Base-by-base conservation (phyloP, 176 grass and related monocot genomes). In the Rhynchospora breviuscula region DNA sequence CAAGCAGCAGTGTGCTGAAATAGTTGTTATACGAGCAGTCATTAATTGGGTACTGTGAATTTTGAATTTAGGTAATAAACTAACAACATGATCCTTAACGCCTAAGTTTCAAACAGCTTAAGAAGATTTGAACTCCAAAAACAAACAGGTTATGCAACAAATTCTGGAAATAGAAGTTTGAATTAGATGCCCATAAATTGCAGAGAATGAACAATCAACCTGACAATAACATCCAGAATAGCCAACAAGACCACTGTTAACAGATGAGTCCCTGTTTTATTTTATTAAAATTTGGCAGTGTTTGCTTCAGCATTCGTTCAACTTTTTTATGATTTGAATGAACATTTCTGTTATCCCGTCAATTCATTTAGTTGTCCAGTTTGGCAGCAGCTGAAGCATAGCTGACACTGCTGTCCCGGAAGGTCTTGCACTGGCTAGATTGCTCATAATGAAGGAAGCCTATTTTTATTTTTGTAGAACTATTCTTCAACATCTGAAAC, bases 401-500 rank as follows among this genome's bases (percentile, higher is more conserved):
- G 69, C 91, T 91, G 35, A 98, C 93, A 31, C 93, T 95, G 89
- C 93, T 95, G 59, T 98, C 96, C 48, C 83, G 84, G 19, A 84
- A 71, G 84, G 15, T 91, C 80, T 93, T 93, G 88, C 96, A 98
- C 60, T 95, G 93, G 88, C 91, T 95, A 0, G 96, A 98, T 80
- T 98, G 96, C 83, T 98, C 96, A 0, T 98, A 98, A 25, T 88
- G 91, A 82, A 98, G 23, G 52, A 98, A 98, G 5, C 88, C 88
- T 21, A 98, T 89, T 63, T 89, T 98, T 15, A 98, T 86, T 85
- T 95, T 93, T 3, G 86, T 74, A 0, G 83, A 88, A 77, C 86
- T 90, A 84, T 91, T 90, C 65, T 89, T 90, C 59, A 93, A 45
- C 93, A 93, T 95, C 92, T 95, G 84, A 59, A 22, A 68, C 18